Evolutionary conservation across 2,329 filamentous ascomycete species (phyloP), one percentile per base, ranked within the genome.

Genomic region (Cylindrodendrum hubeiense): DNA sequence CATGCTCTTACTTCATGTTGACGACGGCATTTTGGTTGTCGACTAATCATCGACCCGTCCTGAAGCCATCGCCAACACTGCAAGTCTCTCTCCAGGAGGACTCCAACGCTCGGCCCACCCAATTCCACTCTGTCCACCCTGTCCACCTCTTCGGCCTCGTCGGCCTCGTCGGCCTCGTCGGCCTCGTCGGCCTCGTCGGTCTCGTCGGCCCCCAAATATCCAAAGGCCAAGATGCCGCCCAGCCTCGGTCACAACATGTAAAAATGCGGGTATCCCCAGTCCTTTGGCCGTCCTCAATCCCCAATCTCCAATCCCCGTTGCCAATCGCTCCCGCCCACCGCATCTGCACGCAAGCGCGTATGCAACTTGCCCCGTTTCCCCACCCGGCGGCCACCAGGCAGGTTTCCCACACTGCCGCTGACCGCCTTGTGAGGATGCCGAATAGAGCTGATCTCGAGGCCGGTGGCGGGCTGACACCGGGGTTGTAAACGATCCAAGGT

Each of bases 241-340:
- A 55, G 52, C 43, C 58, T 47, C 58, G 44, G 68, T 63, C 68
- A 65, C 55, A 62, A 37, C 63, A 46, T 67, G 57, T 46, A 56
- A 33, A 51, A 34, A 63, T 71, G 69, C 64, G 49, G 49, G 64
- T 59, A 63, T 67, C 67, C 69, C 56, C 49, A 66, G 44, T 51
- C 26, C 50, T 33, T 50, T 21, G 43, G 26, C 30, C 22, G 19
- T 66, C 52, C 51, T 41, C 54, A 55, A 52, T 19, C 19, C 22
- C 56, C 43, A 60, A 44, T 59, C 44, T 43, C 54, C 26, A 46
- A 28, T 28, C 63, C 37, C 41, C 24, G 47, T 52, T 60, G 55
- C 53, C 50, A 67, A 65, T 63, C 60, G 58, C 46, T 60, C 54
- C 44, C 58, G 54, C 46, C 60, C 41, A 58, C 60, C 43, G 46